These are phyloP conservation scores for Botrytis elliptica DNA, from an alignment of 2,329 filamentous ascomycete genomes.

Conservation along the genomic window DNA sequence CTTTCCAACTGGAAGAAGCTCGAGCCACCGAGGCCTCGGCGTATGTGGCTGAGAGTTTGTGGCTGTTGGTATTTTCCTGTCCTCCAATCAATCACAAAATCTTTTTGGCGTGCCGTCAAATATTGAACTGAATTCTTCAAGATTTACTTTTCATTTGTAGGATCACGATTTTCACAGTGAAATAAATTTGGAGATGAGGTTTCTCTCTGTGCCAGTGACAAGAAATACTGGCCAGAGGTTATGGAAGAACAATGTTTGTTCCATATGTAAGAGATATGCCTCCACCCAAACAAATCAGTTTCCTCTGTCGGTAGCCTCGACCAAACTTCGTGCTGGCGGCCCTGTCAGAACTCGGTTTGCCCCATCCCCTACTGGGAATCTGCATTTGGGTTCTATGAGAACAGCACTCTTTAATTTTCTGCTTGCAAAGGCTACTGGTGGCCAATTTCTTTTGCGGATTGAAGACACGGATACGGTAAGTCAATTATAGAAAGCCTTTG, in stretches of 20 bases:
- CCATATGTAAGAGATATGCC: constrained; percentile 9
- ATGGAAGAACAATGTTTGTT: constrained; percentile 20
- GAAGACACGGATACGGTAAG: constrained; percentile 93
- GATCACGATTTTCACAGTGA: neutral
- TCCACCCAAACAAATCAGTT: constrained; percentile 13
- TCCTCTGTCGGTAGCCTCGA: constrained; percentile 26
- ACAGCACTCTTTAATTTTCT: constrained; percentile 97
- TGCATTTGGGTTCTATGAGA: constrained; percentile 86
- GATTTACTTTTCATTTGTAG: neutral
- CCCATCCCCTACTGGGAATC: constrained; percentile 88
- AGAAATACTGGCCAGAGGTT: constrained; percentile 6
- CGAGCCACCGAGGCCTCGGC: neutral
- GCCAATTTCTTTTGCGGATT: constrained; percentile 85
- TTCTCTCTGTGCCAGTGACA: neutral
- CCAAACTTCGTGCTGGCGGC: constrained; percentile 44
- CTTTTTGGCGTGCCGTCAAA: neutral
- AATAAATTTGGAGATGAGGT: constrained; percentile 9
- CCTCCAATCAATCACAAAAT: neutral
- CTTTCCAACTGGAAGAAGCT: neutral
- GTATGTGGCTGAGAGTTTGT: neutral
- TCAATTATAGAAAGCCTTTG: constrained; percentile 20
- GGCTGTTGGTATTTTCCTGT: neutral
- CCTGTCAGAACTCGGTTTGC: constrained; percentile 85
- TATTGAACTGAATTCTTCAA: neutral
- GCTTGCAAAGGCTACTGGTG: constrained; percentile 80